Conservation (phyloP, 306 rosid species). For the Corylus avellana region DNA sequence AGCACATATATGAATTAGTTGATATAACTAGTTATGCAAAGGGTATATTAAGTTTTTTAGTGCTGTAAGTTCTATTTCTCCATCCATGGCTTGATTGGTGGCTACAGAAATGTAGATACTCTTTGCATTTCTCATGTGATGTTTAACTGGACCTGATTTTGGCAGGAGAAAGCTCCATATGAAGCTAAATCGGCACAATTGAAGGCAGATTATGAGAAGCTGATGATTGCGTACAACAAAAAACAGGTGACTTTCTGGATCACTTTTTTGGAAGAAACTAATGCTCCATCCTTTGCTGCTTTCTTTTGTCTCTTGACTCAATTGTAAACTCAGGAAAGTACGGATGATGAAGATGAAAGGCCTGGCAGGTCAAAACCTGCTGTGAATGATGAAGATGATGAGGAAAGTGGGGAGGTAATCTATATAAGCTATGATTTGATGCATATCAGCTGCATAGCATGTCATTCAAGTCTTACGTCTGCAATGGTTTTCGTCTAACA, state of each 20-base stretch:
- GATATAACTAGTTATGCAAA: constrained; percentile 14
- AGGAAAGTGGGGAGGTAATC: constrained; percentile 8
- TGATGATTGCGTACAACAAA: constrained; percentile 6
- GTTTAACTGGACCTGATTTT: constrained; percentile 6
- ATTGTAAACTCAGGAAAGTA: constrained; percentile 4
- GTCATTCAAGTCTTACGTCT: not conserved
- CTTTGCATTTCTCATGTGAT: constrained; percentile 3
- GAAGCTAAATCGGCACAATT: constrained; percentile 5
- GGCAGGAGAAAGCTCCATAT: constrained; percentile 16
- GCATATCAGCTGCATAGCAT: not conserved
- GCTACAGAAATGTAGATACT: constrained; percentile 1
- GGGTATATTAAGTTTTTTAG: constrained; percentile 11
- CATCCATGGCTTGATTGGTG: constrained; percentile 4
- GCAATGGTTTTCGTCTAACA: not conserved
- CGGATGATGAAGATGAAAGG: not conserved
- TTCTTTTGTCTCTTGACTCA: not conserved
- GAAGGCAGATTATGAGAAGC: constrained; percentile 8
- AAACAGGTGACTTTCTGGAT: constrained; percentile 1
- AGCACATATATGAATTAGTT: constrained; percentile 13
- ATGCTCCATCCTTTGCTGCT: not conserved
- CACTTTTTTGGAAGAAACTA: not conserved
- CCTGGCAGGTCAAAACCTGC: constrained; percentile 9
- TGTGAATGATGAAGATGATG: constrained; percentile 5
- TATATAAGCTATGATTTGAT: not conserved
- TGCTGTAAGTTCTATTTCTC: constrained; percentile 14